Conservation (phyloP, 1,139 yeast genomes). For the Nakaseomyces uthaithaninus region DNA sequence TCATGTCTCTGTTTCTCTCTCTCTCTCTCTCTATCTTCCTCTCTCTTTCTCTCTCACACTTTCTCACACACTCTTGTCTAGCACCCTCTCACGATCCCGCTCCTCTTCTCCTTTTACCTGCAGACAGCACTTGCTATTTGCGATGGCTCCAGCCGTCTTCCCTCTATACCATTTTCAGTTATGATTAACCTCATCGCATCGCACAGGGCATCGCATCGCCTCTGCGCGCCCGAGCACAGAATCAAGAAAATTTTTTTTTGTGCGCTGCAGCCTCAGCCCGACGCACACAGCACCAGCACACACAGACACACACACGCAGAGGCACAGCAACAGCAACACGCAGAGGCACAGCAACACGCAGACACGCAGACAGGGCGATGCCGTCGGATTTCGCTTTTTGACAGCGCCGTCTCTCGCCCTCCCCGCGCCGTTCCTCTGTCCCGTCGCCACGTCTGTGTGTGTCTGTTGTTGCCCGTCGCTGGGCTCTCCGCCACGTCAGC, state of each 20-base stretch:
- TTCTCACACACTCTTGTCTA: background rate
- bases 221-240: no score
- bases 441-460: no score
- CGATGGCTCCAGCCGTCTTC: no score
- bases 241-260: background rate
- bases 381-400: no score
- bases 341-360: background rate
- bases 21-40: background rate
- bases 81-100: background rate
- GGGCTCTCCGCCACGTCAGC: no score
- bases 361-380: background rate
- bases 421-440: no score
- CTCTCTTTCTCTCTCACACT: background rate
- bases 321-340: no score
- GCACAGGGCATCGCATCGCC: constrained; percentile 1
- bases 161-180: no score
- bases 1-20: background rate
- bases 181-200: constrained; percentile 4
- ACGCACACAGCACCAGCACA: background rate
- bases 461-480: no score
- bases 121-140: no score
- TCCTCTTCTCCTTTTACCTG: no score
- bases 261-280: background rate
- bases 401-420: no score
- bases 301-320: background rate